phyloP scores from a whole-genome alignment of 23 red algal genomes.

The Gracilariopsis chorda region DNA sequence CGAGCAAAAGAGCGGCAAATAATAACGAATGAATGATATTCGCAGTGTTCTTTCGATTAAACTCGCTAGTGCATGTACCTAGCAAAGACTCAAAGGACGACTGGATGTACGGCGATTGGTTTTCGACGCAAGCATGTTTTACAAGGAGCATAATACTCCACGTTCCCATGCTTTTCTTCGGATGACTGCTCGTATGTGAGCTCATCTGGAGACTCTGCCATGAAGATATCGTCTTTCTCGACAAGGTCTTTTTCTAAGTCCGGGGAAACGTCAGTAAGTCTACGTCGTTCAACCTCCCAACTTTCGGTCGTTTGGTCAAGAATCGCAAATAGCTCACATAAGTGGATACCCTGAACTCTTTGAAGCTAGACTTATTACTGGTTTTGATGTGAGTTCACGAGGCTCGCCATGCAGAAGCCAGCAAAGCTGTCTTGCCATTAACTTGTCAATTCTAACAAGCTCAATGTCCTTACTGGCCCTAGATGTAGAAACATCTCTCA shows the following conservation, averaged over 20 bases:
- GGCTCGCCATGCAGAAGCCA: not conserved
- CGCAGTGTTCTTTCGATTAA: not conserved
- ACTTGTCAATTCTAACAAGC: conserved; percentile 56
- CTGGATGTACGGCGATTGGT: not conserved
- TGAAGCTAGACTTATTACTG: not conserved
- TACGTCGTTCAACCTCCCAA: not conserved
- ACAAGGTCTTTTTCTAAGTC: conserved; percentile 4
- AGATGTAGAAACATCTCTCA: not conserved
- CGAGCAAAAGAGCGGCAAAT: conserved; percentile 53
- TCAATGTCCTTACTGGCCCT: conserved; percentile 24
- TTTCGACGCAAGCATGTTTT: not conserved
- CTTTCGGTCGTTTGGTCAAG: not conserved
- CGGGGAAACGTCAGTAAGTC: not conserved
- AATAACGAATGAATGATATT: conserved; percentile 11
- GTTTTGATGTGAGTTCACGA: not conserved
- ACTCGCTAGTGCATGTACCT: not conserved
- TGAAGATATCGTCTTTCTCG: conserved; percentile 5
- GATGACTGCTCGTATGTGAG: not conserved
- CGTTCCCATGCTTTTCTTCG: not conserved
- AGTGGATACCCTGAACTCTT: conserved; percentile 3
- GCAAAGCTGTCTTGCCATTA: conserved; percentile 12
- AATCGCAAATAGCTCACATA: not conserved
- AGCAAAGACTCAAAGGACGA: not conserved
- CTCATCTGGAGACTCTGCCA: not conserved
- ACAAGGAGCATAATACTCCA: not conserved